phyloP scores from a whole-genome alignment of 306 rosid species.

The Urtica urens region DNA sequence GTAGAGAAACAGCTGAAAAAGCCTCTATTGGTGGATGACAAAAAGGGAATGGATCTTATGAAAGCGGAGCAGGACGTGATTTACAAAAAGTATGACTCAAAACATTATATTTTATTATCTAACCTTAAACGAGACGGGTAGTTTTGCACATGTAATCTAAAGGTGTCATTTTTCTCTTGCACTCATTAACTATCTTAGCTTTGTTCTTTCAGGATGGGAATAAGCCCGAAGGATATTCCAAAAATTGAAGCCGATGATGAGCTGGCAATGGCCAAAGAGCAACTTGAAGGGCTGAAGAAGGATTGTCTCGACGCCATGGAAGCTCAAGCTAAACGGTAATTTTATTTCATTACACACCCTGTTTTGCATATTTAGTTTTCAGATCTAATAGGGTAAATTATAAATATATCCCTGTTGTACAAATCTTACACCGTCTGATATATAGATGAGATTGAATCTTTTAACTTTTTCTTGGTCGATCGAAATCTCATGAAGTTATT shows the following conservation, averaged over 20 bases:
- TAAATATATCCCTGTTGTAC: too few species aligned
- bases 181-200: not conserved
- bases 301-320: conserved; percentile 88
- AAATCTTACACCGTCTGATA: too few species aligned
- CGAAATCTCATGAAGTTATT: too few species aligned
- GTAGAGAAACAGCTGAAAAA: conserved; percentile 71
- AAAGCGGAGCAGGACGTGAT: conserved; percentile 77
- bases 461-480: too few species aligned
- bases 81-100: conserved; percentile 49
- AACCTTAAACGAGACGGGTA: not conserved
- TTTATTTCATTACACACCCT: too few species aligned
- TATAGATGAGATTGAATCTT: too few species aligned
- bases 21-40: conserved; percentile 80
- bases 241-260: conserved; percentile 78
- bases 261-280: conserved; percentile 68
- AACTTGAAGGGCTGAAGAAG: conserved; percentile 72
- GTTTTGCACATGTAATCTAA: not conserved
- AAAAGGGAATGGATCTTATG: conserved; percentile 82
- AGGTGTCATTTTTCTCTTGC: not conserved
- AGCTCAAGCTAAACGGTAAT: conserved; percentile 86
- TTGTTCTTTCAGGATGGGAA: conserved; percentile 47
- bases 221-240: conserved; percentile 59
- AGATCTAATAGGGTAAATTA: too few species aligned
- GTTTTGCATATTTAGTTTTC: too few species aligned
- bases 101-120: not conserved